A percentile compares a stretch with the other conserved stretches of the same genome.
Evolutionary conservation across 2,329 filamentous ascomycete genomes (phyloP).

Genomic region (Colletotrichum neosansevieriae): DNA sequence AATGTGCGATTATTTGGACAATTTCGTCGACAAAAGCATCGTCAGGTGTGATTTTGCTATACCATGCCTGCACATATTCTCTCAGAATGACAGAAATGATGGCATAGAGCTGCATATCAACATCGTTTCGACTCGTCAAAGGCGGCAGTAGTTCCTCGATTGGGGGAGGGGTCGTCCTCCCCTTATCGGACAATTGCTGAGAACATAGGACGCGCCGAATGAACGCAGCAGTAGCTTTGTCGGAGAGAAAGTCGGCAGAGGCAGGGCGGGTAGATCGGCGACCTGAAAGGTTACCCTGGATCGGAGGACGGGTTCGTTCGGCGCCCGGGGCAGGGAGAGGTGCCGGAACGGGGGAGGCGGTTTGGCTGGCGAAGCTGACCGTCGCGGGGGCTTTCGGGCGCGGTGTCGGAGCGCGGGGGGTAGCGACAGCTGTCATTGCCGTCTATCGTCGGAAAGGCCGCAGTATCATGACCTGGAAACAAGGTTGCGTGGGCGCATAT

Average conservation of each 20-base stretch:
- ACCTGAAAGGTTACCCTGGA: conserved; percentile 26
- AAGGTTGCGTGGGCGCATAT: neutral
- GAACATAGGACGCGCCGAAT: conserved; percentile 87
- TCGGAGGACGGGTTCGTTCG: conserved; percentile 45
- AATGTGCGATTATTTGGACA: conserved; percentile 91
- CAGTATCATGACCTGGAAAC: conserved; percentile 31
- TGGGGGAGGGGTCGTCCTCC: conserved; percentile 63
- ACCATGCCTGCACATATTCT: conserved; percentile 94
- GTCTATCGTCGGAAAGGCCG: conserved; percentile 25
- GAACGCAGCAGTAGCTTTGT: conserved; percentile 82
- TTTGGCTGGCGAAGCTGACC: conserved; percentile 34
- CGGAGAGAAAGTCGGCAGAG: conserved; percentile 70
- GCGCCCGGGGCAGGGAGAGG: conserved; percentile 36
- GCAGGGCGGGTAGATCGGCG: conserved; percentile 50
- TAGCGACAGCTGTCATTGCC: conserved; percentile 43
- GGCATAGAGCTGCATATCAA: conserved; percentile 93
- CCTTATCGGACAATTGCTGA: conserved; percentile 73
- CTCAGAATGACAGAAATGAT: conserved; percentile 89
- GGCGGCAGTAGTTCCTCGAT: conserved; percentile 89
- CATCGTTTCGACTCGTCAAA: conserved; percentile 92
- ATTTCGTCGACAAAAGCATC: conserved; percentile 89
- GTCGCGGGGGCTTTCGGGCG: conserved; percentile 41
- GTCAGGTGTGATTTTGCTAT: conserved; percentile 90
- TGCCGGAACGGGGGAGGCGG: conserved; percentile 29
- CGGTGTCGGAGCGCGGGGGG: conserved; percentile 42